Percentiles rank a stretch among this genome's conserved stretches.
Evolutionary conservation across 2,329 filamentous ascomycete species (phyloP).

Genomic region (Pseudocercospora musae): DNA sequence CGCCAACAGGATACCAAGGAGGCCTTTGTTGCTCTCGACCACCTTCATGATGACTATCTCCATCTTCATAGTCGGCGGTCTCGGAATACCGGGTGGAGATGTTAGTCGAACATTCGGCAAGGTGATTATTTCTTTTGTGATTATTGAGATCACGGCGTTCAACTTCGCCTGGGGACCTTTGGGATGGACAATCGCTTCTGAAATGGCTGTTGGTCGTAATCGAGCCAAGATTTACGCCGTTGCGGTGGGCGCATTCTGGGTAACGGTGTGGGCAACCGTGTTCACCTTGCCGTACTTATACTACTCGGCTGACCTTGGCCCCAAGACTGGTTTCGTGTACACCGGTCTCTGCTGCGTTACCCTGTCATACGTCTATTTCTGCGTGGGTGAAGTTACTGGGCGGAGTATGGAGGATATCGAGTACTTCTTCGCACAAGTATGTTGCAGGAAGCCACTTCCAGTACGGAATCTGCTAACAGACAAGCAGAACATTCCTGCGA

Average conservation of each 20-base stretch:
- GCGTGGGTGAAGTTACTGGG: neutral
- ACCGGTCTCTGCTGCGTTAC: neutral
- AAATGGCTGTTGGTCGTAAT: neutral
- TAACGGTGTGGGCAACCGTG: neutral
- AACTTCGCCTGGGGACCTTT: neutral
- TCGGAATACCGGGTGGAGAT: neutral
- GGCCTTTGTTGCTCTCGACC: neutral
- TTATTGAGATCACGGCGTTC: neutral
- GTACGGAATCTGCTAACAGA: neutral
- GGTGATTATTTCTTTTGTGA: neutral
- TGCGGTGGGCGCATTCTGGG: neutral
- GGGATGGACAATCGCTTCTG: neutral
- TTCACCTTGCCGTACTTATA: neutral
- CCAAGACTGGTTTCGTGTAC: neutral
- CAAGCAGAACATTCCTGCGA: neutral
- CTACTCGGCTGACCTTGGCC: neutral
- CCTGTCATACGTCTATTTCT: neutral
- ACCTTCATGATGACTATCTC: neutral
- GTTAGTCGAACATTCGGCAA: neutral
- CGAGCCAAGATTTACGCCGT: neutral
- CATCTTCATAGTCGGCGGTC: neutral
- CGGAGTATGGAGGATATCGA: neutral
- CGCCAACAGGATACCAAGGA: neutral
- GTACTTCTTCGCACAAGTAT: neutral
- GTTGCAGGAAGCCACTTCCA: neutral